Conservation (phyloP, 1,284 basidiomycete genomes). For the Sanguinoderma infundibulare region DNA sequence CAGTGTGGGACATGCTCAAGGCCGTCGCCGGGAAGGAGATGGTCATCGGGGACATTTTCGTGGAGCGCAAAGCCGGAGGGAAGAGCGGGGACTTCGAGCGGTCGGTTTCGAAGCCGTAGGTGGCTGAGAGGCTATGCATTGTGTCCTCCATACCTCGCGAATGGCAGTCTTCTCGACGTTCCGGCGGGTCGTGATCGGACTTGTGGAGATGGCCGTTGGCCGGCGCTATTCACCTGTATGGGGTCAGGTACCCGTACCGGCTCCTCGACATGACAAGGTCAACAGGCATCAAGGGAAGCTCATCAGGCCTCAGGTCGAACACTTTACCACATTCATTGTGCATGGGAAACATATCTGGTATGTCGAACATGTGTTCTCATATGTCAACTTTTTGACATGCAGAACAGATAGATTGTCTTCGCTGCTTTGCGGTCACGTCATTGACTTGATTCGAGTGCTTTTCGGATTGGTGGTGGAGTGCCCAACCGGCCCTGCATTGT, state of each 20-base stretch:
- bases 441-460: neutral
- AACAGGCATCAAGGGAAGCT: neutral
- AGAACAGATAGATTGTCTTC: neutral
- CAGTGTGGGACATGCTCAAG: conserved; percentile 94
- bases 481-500: neutral
- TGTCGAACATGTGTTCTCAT: neutral
- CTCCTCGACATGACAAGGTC: neutral
- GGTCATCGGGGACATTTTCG: conserved; percentile 72
- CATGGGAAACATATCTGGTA: neutral
- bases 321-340: neutral
- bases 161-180: neutral
- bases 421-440: neutral
- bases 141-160: neutral
- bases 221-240: too few species aligned
- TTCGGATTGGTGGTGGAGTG: neutral
- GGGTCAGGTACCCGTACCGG: neutral
- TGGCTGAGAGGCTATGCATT: conserved; percentile 7
- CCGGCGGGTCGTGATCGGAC: neutral
- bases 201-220: neutral
- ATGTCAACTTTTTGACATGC: neutral
- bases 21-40: conserved; percentile 86
- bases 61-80: conserved; percentile 75
- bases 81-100: conserved; percentile 67
- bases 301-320: neutral
- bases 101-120: conserved; percentile 13